These are phyloP conservation scores for Cryptosporidium viatorum DNA, from an alignment of 169 alveolate species.

Conservation along the genomic window DNA sequence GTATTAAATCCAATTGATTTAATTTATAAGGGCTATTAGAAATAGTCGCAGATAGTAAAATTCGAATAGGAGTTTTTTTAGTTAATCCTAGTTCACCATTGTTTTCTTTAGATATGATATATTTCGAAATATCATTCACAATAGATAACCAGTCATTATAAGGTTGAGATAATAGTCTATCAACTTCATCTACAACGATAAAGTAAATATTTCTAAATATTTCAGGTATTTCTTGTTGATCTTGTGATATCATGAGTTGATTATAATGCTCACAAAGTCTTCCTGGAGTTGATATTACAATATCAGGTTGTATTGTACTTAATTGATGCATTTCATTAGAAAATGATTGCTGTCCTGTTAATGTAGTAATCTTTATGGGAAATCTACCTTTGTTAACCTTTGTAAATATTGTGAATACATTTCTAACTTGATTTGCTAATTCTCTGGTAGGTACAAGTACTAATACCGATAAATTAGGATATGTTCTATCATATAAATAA, in stretches of 20 bases:
- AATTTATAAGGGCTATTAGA: constrained; percentile 46
- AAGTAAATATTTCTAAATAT: constrained; percentile 75
- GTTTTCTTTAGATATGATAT: neutral
- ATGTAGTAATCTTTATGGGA: constrained; percentile 41
- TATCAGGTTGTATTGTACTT: constrained; percentile 36
- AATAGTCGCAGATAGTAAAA: constrained; percentile 47
- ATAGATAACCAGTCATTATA: constrained; percentile 55
- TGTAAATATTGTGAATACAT: constrained; percentile 85
- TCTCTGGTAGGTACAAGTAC: constrained; percentile 93
- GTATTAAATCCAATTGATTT: constrained; percentile 11
- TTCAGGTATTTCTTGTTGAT: constrained; percentile 46
- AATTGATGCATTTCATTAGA: constrained; percentile 46
- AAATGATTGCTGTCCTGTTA: constrained; percentile 67
- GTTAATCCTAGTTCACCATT: constrained; percentile 39
- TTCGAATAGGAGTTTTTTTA: constrained; percentile 24
- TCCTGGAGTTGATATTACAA: constrained; percentile 64
- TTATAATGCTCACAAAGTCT: constrained; percentile 68
- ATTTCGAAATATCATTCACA: constrained; percentile 34
- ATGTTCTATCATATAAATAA: constrained; percentile 75
- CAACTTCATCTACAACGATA: constrained; percentile 80
- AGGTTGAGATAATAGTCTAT: constrained; percentile 73
- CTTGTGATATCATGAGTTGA: constrained; percentile 8
- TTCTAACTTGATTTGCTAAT: constrained; percentile 88
- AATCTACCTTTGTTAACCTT: constrained; percentile 46
- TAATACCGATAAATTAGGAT: constrained; percentile 79